These are phyloP conservation scores for Jaltomata sinuosa DNA, from an alignment of 257 asterid genomes.

Conservation along the genomic window DNA sequence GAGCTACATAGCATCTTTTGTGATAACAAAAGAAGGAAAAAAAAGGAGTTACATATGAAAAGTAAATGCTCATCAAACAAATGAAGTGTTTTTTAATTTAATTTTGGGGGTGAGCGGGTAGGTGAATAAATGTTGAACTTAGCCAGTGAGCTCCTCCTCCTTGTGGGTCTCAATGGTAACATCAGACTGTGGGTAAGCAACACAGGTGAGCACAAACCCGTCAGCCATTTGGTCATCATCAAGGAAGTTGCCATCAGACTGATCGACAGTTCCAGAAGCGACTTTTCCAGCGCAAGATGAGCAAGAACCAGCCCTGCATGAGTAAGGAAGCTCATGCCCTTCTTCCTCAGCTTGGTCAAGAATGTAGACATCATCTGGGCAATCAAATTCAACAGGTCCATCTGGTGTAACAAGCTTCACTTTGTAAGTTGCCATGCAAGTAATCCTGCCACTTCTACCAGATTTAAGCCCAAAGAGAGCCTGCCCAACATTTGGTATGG, in stretches of 20 bases:
- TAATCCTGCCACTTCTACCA: slow-evolving; percentile 22
- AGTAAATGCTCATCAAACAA: background rate
- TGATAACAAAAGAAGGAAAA: background rate
- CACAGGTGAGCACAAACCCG: slow-evolving; percentile 75
- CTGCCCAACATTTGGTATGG: slow-evolving; percentile 14
- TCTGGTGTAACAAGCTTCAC: slow-evolving; percentile 54
- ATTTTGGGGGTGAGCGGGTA: background rate
- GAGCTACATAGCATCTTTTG: background rate
- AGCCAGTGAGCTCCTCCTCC: slow-evolving; percentile 50
- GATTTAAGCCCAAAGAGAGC: slow-evolving; percentile 21
- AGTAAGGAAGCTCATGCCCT: slow-evolving; percentile 59
- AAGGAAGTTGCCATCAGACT: slow-evolving; percentile 60
- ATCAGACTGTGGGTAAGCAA: slow-evolving; percentile 51
- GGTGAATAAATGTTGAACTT: background rate
- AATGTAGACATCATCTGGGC: slow-evolving; percentile 43
- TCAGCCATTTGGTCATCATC: slow-evolving; percentile 47
- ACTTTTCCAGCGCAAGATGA: slow-evolving; percentile 77
- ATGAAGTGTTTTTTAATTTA: background rate
- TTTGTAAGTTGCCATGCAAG: slow-evolving; percentile 60
- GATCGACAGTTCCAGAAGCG: slow-evolving; percentile 49
- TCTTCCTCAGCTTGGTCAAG: slow-evolving; percentile 68
- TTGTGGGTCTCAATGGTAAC: slow-evolving; percentile 58
- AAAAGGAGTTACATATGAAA: background rate
- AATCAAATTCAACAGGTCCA: slow-evolving; percentile 26
- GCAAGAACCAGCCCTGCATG: slow-evolving; percentile 92